Conservation (phyloP, 108 stramenopile species). For the Conticribra guillardii region DNA sequence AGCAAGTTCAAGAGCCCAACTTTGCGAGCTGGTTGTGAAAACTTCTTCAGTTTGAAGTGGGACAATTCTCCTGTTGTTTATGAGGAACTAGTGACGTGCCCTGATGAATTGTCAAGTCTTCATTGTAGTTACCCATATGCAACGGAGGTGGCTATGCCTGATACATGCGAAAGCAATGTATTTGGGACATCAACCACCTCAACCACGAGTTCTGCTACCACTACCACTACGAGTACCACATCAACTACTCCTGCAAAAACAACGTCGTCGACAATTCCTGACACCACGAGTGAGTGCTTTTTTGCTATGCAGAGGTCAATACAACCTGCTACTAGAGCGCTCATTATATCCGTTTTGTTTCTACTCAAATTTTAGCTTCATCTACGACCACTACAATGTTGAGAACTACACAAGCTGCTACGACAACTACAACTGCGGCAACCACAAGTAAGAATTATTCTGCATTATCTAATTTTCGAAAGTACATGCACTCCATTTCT, state of each 20-base stretch:
- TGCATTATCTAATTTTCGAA: neutral
- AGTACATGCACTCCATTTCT: neutral
- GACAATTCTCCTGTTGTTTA: slow-evolving; percentile 49
- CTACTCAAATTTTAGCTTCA: too few species aligned
- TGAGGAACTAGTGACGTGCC: slow-evolving; percentile 58
- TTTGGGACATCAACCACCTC: neutral
- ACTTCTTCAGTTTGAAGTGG: slow-evolving; percentile 51
- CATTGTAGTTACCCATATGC: slow-evolving; percentile 36
- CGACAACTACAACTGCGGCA: neutral
- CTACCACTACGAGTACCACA: neutral
- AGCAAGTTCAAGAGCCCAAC: slow-evolving; percentile 25
- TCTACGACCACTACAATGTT: neutral
- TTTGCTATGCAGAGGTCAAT: too few species aligned
- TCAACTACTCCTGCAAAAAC: too few species aligned
- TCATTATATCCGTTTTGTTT: too few species aligned
- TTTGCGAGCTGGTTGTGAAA: slow-evolving; percentile 36
- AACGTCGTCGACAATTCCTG: too few species aligned
- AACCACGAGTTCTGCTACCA: neutral
- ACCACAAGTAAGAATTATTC: neutral
- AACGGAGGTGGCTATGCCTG: slow-evolving; percentile 24
- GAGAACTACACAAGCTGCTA: neutral
- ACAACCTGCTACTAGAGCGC: too few species aligned
- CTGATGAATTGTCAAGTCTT: slow-evolving; percentile 33
- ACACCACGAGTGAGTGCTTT: too few species aligned
- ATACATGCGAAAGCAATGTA: slow-evolving; percentile 25